Percentiles rank a stretch among this genome's conserved stretches.
phyloP scores from a whole-genome alignment of 2,329 filamentous ascomycete species.

The Pseudophaeomoniella oleicola region DNA sequence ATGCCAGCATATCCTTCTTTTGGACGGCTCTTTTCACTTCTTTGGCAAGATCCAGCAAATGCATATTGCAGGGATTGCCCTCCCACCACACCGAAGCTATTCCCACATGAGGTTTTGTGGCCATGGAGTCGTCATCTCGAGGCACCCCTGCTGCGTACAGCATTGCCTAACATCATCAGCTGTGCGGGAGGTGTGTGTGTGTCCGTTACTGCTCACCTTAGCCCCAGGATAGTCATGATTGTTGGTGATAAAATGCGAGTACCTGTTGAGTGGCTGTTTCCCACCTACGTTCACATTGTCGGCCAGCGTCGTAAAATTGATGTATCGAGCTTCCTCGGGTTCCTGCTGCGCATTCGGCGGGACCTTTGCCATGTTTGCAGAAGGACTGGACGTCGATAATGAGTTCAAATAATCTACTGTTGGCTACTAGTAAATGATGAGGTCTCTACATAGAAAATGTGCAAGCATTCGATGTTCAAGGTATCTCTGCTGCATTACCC shows the following conservation, averaged over 20 bases:
- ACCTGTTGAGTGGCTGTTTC: slow-evolving; percentile 62
- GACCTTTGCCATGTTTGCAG: not conserved
- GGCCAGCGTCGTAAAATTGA: slow-evolving; percentile 41
- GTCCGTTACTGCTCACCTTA: slow-evolving; percentile 41
- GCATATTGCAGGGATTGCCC: slow-evolving; percentile 77
- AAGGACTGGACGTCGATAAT: too few species aligned
- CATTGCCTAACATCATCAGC: slow-evolving; percentile 54
- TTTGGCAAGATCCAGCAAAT: slow-evolving; percentile 74
- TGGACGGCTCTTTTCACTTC: slow-evolving; percentile 71
- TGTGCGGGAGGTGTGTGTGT: slow-evolving; percentile 1
- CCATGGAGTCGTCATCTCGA: slow-evolving; percentile 61
- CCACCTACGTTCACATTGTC: slow-evolving; percentile 40
- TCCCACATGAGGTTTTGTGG: slow-evolving; percentile 78
- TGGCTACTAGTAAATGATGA: too few species aligned
- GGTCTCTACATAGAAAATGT: too few species aligned
- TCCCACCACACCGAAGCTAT: slow-evolving; percentile 95
- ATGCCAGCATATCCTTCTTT: slow-evolving; percentile 76
- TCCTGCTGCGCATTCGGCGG: slow-evolving; percentile 5
- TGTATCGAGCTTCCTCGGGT: slow-evolving; percentile 34
- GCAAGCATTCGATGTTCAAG: too few species aligned
- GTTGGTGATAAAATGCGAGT: slow-evolving; percentile 67
- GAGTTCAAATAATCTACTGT: too few species aligned
- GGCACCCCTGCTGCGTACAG: slow-evolving; percentile 86
- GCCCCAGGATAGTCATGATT: slow-evolving; percentile 85
- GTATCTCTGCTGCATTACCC: too few species aligned